A percentile compares a stretch with the other conserved stretches of the same genome.
phyloP scores from a whole-genome alignment of 73 alveolate species.

The Symbiodinium pilosum region DNA sequence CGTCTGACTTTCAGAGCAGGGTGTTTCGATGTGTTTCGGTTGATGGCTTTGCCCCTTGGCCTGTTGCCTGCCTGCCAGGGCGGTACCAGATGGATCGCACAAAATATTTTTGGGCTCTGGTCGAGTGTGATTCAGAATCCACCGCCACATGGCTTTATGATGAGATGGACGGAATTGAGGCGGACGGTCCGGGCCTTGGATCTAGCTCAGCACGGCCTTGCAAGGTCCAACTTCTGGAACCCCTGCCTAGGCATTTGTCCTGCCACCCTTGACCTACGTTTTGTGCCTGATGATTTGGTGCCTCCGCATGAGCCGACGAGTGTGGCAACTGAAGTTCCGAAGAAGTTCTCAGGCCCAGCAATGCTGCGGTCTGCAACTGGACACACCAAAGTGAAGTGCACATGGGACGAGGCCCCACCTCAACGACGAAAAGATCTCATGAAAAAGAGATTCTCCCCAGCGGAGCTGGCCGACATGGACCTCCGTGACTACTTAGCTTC shows the following conservation, averaged over 20 bases:
- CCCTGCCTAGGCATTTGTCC: slow-evolving; percentile 52
- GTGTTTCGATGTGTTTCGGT: too few relatives aligned
- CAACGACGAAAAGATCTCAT: slow-evolving; percentile 59
- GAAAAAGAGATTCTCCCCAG: slow-evolving; percentile 58
- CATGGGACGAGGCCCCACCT: slow-evolving; percentile 91
- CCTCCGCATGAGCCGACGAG: slow-evolving; percentile 54
- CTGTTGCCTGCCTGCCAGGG: slow-evolving; percentile 94
- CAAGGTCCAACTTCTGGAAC: neutral
- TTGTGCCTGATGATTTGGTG: slow-evolving; percentile 61
- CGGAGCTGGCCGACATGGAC: slow-evolving; percentile 81
- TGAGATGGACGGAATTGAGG: slow-evolving; percentile 98
- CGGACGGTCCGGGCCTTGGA: slow-evolving; percentile 46
- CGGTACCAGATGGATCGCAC: slow-evolving; percentile 98
- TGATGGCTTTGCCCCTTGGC: neutral
- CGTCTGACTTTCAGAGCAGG: neutral
- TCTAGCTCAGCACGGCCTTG: neutral
- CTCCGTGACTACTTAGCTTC: slow-evolving; percentile 65
- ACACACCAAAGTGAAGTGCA: slow-evolving; percentile 84
- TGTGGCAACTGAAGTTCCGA: slow-evolving; percentile 68
- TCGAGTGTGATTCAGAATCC: slow-evolving; percentile 97
- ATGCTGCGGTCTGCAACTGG: slow-evolving; percentile 58
- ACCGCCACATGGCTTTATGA: slow-evolving; percentile 98
- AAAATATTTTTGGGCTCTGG: slow-evolving; percentile 99
- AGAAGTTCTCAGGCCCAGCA: slow-evolving; percentile 74
- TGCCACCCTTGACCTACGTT: slow-evolving; percentile 49